Evolutionary conservation across 169 alveolate species (phyloP).

Genomic region (Cryptosporidium ryanae): DNA sequence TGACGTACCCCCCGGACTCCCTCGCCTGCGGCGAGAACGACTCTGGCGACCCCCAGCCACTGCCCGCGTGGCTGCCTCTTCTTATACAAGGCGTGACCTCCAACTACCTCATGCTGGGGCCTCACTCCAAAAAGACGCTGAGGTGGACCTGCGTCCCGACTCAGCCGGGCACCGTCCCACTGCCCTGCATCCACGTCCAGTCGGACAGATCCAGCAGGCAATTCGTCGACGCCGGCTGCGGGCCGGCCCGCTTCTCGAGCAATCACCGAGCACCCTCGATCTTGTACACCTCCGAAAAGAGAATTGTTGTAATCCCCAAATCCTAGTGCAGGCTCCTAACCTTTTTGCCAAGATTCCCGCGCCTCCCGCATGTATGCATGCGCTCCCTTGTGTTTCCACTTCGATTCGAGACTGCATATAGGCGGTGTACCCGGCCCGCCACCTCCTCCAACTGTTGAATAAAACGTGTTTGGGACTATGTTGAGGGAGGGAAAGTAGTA

Average conservation of each 20-base stretch:
- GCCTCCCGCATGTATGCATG: neutral
- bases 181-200: conserved; percentile 37
- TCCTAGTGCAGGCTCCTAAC: neutral
- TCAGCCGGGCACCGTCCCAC: conserved; percentile 64
- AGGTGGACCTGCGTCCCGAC: conserved; percentile 54
- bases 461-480: no score
- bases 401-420: neutral
- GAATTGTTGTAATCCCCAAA: conserved; percentile 54
- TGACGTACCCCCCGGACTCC: conserved; percentile 43
- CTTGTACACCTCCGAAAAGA: conserved; percentile 51
- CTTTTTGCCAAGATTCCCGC: no score
- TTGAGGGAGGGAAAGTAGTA: no score
- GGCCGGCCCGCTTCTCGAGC: neutral
- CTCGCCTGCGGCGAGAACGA: neutral
- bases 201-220: conserved; percentile 49
- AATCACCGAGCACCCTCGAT: conserved; percentile 1
- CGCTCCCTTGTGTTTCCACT: neutral
- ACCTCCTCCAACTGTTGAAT: no score
- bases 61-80: conserved; percentile 61
- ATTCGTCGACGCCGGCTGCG: conserved; percentile 1
- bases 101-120: conserved; percentile 1
- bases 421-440: neutral
- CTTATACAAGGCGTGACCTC: conserved; percentile 54
- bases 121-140: conserved; percentile 19
- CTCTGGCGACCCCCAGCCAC: neutral